Base-by-base conservation (phyloP, 768 basidiomycete species). In the Lactarius trivialis region DNA sequence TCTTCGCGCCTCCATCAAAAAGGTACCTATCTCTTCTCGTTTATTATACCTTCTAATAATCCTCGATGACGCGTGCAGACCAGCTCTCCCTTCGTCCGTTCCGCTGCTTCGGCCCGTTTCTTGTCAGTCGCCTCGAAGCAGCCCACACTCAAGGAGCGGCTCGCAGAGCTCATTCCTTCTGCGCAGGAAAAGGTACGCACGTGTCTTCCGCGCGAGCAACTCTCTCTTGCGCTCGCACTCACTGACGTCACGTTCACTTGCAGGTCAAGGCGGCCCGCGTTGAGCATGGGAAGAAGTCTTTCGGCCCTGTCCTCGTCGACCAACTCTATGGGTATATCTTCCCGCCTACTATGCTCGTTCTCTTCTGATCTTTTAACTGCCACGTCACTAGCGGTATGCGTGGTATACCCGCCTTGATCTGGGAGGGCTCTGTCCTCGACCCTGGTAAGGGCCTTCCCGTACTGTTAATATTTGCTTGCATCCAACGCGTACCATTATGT, bases 371-470 rank as follows among this genome's bases (percentile, higher is more conserved):
- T 56, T 61, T n/a, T 32, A 37, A 53, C 30, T 50, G 52, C 65
- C 58, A 33, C 11, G 53, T 64, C 58, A 67, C 1, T 64, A 93
- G 90, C 68, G 91, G 91, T 58, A 91, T 93, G 89, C 80, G 90
- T 65, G 89, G 91, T 65, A 82, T 92, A 53, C 91, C 95, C 67
- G 94, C 93, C 57, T 85, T 98, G 68, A 93, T 98, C 69, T 98
- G 96, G 96, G 96, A 98, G 67, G 96, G 91, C 64, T 98, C 96
- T 60, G 96, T 98, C 63, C 86, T 98, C 66, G 96, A 98, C 73
- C 84, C 96, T 58, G 88, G 91, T 88, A 57, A 60, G 30, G 19
- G 83, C 74, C 9, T 50, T 52, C 7, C 49, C 33, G 32, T 61
- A 3, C 17, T 12, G 37, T 49, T 49, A 63, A 41, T 41, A 9